Conservation (phyloP, 2,329 filamentous ascomycete species). For the Chaetomium olivaceum region DNA sequence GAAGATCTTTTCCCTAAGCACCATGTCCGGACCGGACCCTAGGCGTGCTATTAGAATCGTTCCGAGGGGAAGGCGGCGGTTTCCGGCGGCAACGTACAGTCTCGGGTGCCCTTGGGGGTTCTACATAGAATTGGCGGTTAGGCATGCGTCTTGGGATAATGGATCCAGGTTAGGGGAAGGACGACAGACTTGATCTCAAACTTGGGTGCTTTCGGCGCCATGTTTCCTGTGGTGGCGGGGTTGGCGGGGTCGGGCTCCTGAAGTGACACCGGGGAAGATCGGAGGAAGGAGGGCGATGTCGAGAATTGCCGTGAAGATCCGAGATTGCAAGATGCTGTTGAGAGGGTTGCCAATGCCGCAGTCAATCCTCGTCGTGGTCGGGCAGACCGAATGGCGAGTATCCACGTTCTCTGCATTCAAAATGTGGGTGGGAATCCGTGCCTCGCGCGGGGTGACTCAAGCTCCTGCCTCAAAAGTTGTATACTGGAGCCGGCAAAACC, state of each 20-base stretch:
- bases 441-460: constrained; percentile 29
- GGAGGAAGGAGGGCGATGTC: not conserved
- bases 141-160: not conserved
- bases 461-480: constrained; percentile 19
- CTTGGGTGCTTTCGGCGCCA: constrained; percentile 30
- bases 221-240: constrained; percentile 18
- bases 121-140: constrained; percentile 53
- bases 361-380: constrained; percentile 27
- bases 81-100: constrained; percentile 41
- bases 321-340: constrained; percentile 7
- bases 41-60: constrained; percentile 7
- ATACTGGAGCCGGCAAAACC: constrained; percentile 21
- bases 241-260: constrained; percentile 18
- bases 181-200: constrained; percentile 29
- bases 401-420: constrained; percentile 31
- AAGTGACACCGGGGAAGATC: constrained; percentile 10
- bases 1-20: constrained; percentile 47
- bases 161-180: not conserved
- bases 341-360: constrained; percentile 11
- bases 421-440: constrained; percentile 22
- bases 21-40: constrained; percentile 64
- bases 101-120: constrained; percentile 76
- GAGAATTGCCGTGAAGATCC: constrained; percentile 13
- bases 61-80: not conserved
- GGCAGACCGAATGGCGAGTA: constrained; percentile 29